Evolutionary conservation across 352 stramenopile genomes (phyloP).

Genomic region (Pythium myriotylum): DNA sequence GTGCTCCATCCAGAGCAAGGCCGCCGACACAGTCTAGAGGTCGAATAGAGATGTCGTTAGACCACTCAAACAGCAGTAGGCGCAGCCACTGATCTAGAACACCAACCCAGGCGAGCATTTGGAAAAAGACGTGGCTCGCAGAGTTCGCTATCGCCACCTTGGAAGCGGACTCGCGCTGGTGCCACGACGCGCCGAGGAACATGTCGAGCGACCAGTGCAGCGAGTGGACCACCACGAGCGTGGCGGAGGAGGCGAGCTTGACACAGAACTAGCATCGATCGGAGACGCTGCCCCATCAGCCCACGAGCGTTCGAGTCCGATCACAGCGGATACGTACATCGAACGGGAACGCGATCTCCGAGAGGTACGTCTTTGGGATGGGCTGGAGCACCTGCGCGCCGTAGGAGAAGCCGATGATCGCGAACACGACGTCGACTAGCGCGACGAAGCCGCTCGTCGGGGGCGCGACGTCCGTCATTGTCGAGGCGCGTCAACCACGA

Average conservation of each 20-base stretch:
- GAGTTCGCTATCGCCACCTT: not conserved
- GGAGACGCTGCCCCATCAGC: too few relatives aligned
- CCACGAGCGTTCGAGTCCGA: too few relatives aligned
- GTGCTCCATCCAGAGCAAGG: conserved; percentile 79
- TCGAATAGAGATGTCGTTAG: not conserved
- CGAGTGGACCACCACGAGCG: conserved; percentile 49
- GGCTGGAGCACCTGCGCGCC: conserved; percentile 49
- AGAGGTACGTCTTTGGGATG: conserved; percentile 75
- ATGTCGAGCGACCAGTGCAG: conserved; percentile 55
- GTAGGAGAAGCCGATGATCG: conserved; percentile 59
- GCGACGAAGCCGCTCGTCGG: conserved; percentile 9
- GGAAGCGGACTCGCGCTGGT: conserved; percentile 14
- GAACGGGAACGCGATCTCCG: conserved; percentile 73
- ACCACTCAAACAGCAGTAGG: too few relatives aligned
- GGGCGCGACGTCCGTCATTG: conserved; percentile 1
- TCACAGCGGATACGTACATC: conserved; percentile 66
- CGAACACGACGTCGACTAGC: conserved; percentile 40
- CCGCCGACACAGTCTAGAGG: conserved; percentile 8
- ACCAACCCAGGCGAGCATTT: conserved; percentile 64
- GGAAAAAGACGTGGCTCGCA: conserved; percentile 40
- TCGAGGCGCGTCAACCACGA: not conserved
- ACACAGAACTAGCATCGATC: conserved; percentile 48
- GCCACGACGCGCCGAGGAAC: conserved; percentile 41
- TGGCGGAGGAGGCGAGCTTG: conserved; percentile 53
- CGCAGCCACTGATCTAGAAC: not conserved